Evolutionary conservation across 1,139 yeast species (phyloP).

Genomic region (Taphrina confusa): DNA sequence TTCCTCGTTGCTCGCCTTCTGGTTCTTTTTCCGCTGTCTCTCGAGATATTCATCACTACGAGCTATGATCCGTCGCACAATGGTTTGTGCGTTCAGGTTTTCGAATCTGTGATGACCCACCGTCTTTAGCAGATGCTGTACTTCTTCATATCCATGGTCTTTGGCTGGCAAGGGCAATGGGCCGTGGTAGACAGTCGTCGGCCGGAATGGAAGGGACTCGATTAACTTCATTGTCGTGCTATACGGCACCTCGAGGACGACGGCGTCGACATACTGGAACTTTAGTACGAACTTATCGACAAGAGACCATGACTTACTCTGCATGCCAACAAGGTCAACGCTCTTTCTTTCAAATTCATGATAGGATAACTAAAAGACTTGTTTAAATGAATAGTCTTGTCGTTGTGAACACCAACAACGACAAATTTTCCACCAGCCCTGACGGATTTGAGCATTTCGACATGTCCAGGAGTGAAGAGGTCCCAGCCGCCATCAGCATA

Average conservation of each 20-base stretch:
- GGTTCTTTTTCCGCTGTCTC: slow-evolving; percentile 74
- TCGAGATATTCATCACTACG: slow-evolving; percentile 72
- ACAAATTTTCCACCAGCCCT: slow-evolving; percentile 51
- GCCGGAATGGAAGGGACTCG: slow-evolving; percentile 46
- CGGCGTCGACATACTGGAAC: slow-evolving; percentile 39
- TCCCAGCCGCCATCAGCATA: slow-evolving; percentile 89
- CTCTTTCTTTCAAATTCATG: slow-evolving; percentile 83
- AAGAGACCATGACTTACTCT: slow-evolving; percentile 42
- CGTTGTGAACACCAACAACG: slow-evolving; percentile 72
- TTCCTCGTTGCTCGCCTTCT: slow-evolving; percentile 58
- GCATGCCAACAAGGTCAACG: slow-evolving; percentile 85
- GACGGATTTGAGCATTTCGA: slow-evolving; percentile 61
- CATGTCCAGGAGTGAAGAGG: slow-evolving; percentile 90
- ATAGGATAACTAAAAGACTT: slow-evolving; percentile 76
- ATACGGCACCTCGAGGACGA: slow-evolving; percentile 69
- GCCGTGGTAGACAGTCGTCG: slow-evolving; percentile 60
- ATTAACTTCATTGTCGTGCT: slow-evolving; percentile 53
- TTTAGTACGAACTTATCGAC: not conserved
- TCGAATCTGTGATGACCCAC: slow-evolving; percentile 61
- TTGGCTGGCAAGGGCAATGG: slow-evolving; percentile 51
- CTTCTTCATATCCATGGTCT: slow-evolving; percentile 52
- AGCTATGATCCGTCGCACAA: slow-evolving; percentile 66
- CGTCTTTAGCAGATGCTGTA: slow-evolving; percentile 48
- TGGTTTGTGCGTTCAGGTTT: slow-evolving; percentile 62
- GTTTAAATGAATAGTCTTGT: slow-evolving; percentile 54